These are phyloP conservation scores for Populus alba DNA, from an alignment of 345 rosid species.

Conservation along the genomic window DNA sequence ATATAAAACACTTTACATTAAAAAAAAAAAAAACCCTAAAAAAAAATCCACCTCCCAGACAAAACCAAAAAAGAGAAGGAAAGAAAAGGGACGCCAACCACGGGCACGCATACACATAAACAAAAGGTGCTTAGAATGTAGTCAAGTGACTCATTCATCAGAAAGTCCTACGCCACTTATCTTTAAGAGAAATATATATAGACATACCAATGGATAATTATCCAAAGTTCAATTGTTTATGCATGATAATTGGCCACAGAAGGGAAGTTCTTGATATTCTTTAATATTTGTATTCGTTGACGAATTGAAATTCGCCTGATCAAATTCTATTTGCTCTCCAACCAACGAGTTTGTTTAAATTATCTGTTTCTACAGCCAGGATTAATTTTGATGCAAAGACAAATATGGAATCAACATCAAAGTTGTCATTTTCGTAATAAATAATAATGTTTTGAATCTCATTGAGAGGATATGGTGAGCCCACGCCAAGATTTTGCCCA, in stretches of 20 bases:
- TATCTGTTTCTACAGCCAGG: not conserved
- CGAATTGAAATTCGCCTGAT: not conserved
- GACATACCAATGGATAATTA: not conserved
- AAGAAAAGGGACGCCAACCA: not conserved
- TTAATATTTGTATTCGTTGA: not conserved
- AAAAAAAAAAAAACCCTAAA: no score
- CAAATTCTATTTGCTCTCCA: not conserved
- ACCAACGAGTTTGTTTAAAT: not conserved
- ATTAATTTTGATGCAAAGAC: conserved; percentile 1
- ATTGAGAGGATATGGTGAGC: conserved; percentile 17
- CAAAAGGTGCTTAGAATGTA: not conserved
- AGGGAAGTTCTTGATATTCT: not conserved
- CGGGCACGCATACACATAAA: not conserved
- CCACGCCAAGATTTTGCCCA: conserved; percentile 10
- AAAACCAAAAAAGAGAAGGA: not conserved
- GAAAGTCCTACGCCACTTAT: not conserved
- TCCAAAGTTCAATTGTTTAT: not conserved
- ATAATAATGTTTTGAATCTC: not conserved
- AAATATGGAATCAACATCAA: not conserved
- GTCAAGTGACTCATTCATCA: not conserved
- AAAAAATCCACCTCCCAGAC: no score
- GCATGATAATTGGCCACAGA: not conserved
- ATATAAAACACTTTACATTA: no score
- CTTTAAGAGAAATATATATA: not conserved
- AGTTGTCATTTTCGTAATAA: conserved; percentile 5